phyloP scores from a whole-genome alignment of 805 yeast species.

The Metschnikowia matae region DNA sequence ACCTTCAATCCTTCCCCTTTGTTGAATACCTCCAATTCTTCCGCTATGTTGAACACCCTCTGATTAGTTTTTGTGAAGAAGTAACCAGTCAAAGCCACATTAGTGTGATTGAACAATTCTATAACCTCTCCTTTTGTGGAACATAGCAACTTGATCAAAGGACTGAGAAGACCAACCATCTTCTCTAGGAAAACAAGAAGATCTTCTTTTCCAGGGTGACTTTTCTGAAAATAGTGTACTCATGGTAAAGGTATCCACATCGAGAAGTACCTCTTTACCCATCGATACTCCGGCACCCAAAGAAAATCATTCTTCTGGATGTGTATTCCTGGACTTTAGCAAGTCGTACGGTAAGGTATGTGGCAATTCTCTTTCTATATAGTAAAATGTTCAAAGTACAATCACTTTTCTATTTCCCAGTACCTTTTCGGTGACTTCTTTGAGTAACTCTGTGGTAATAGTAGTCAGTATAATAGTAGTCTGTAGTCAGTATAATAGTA shows the following conservation, averaged over 20 bases:
- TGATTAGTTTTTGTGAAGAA: conserved; percentile 55
- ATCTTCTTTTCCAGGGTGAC: conserved; percentile 56
- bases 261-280: conserved; percentile 56
- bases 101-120: conserved; percentile 57
- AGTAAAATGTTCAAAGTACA: too few relatives aligned
- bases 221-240: conserved; percentile 62
- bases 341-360: conserved; percentile 37
- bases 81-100: conserved; percentile 76
- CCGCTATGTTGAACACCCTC: conserved; percentile 58
- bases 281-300: conserved; percentile 63
- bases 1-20: conserved; percentile 53
- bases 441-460: too few relatives aligned
- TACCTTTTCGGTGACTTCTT: too few relatives aligned
- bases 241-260: conserved; percentile 63
- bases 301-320: conserved; percentile 60
- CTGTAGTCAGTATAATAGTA: too few relatives aligned
- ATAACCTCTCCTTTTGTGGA: conserved; percentile 68
- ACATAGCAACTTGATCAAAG: conserved; percentile 63
- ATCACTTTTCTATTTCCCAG: too few relatives aligned
- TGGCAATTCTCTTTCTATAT: too few relatives aligned
- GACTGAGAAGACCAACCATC: conserved; percentile 79
- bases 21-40: conserved; percentile 49
- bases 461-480: too few relatives aligned
- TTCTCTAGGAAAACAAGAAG: conserved; percentile 65
- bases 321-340: conserved; percentile 56